Evolutionary conservation across 208 protist genomes (phyloP), one percentile per base, ranked within the genome.

Genomic region (Wallacemonas collosoma): DNA sequence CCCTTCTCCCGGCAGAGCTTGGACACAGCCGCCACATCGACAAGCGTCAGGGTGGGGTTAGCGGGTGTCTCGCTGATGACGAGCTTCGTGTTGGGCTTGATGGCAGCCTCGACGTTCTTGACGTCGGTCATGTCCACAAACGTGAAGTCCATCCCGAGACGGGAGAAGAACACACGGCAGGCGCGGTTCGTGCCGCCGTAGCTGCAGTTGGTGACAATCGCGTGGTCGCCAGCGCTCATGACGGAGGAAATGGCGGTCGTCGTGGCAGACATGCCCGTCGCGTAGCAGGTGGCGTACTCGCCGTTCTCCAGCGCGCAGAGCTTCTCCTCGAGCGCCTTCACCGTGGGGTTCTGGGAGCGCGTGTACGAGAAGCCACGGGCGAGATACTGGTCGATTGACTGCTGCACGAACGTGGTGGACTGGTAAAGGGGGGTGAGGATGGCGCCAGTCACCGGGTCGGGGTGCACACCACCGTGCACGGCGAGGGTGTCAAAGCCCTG

Each of bases 51-150:
- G 1, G 95, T 98, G 41, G 97, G 98, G 82, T 99, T 99, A 7
- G 97, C 95, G 56, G 98, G 97, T 7, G 96, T 97, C 83, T 99
- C 98, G 53, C 97, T 85, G 87, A 97, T 98, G 2, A 99, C 86
- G 35, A 98, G 75, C 85, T 98, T 98, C 53, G 96, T 98, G 71
- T 96, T 95, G 7, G 87, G 80, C 69, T 87, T 87, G 72, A 98
- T 89, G 17, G 90, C 88, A 2, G 68, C 80, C 68, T 91, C 80
- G 4, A 97, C 80, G 54, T 92, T 93, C 64, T 95, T 93, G 51
- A 96, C 55, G 64, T 97, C 85, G 67, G 80, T 86, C 80, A 98
- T 92, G 80, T 98, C 97, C 2, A 98, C 94, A 82, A 98, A 98
- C 65, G 79, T 82, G 65, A 98, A 97, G 71, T 98, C 86, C 82